Base-by-base conservation (phyloP, 768 basidiomycete genomes). In the Tulasnella sp. region DNA sequence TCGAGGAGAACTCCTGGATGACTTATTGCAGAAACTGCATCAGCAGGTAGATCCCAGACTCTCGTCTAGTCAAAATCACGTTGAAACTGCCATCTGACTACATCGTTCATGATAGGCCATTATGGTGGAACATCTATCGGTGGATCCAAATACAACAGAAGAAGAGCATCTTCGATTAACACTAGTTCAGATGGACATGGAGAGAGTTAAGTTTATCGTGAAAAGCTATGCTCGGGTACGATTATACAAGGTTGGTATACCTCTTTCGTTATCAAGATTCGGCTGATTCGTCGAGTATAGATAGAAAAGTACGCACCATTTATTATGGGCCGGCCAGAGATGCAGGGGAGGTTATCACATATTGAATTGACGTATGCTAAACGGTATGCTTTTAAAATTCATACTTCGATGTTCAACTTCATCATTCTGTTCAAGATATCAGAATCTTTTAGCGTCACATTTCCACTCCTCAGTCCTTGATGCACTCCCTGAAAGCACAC, bases 161-260 rank as follows among this genome's bases (percentile, higher is more conserved):
- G 89, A 93, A 55, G 91, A 96, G 56, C 90, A 96, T 60, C 84
- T 91, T 54, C 72, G 88, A 57, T 85, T 93, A 29, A 82, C 89
- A 72, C 80, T 96, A 47, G 91, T 87, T 0, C 88, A 92, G 66
- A 92, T 88, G 0, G 91, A 96, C 65, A 77, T 93, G 58, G 91
- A 96, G 62, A 78, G 92, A 35, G 86, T 89, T 59, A 92, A 90
- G 65, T 96, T 90, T 61, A 76, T 93, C 49, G 78, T 95, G 22
- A 69, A 91, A 52, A 87, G 88, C 1, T 96, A 93, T 63, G 74
- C 93, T 4, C 75, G 92, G 20, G 87, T 84, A 25, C 72, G 91
- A 53, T 64, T 93, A 45, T 79, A 74, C 70, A 96, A 96, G 76
- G 91, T 84, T 55, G 37, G 69, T 51, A 5, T 22, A 10, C 12